Conservation (phyloP, 2,329 filamentous ascomycete genomes). For the Dactylellina cionopaga region DNA sequence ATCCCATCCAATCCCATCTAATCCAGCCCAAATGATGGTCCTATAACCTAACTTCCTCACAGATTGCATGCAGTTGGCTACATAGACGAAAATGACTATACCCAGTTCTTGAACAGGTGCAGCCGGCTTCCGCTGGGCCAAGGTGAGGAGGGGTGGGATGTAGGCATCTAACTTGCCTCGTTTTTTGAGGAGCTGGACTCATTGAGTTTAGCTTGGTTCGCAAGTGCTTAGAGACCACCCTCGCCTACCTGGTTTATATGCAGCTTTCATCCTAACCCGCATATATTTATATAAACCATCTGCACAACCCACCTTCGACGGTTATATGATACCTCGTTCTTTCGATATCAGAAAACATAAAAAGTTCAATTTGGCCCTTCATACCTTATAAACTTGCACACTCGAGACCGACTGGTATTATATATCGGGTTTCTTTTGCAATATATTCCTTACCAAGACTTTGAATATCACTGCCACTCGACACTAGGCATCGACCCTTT, state of each 20-base stretch:
- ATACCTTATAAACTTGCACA: neutral
- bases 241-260: constrained; percentile 17
- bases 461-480: neutral
- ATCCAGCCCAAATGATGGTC: too few relatives aligned
- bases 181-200: constrained; percentile 3
- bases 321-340: constrained; percentile 7
- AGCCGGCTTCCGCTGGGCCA: too few relatives aligned
- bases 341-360: neutral
- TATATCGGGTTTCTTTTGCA: too few relatives aligned
- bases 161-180: constrained; percentile 36
- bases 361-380: neutral
- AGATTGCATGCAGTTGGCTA: too few relatives aligned
- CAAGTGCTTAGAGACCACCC: neutral
- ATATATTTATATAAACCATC: constrained; percentile 4
- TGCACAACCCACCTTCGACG: neutral
- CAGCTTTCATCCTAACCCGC: neutral
- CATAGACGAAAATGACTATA: neutral
- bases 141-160: too few relatives aligned
- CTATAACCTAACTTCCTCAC: too few relatives aligned
- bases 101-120: constrained; percentile 8
- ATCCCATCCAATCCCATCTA: neutral
- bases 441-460: neutral
- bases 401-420: too few relatives aligned
- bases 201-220: constrained; percentile 3
- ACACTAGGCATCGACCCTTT: neutral